Percentiles rank a stretch among this genome's conserved stretches.
Evolutionary conservation across 768 basidiomycete species (phyloP).

Genomic region (Leccinum olivaceopallidum): DNA sequence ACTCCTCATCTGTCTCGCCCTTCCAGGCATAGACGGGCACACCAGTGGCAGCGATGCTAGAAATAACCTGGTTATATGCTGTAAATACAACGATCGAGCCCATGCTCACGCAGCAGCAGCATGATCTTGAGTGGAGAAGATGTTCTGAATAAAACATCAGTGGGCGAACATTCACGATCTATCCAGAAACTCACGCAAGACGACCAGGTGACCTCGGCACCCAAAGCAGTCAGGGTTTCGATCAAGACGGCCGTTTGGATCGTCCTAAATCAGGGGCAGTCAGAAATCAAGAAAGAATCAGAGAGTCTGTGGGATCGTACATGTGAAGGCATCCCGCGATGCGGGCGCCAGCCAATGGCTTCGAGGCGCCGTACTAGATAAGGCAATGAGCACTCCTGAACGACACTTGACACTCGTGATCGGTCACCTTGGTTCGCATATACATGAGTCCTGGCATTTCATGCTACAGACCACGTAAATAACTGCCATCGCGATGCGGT

Average conservation of each 20-base stretch:
- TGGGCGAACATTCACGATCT: neutral
- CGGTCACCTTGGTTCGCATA: conserved; percentile 75
- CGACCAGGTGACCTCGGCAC: conserved; percentile 98
- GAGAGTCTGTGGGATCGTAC: conserved; percentile 42
- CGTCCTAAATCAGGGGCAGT: conserved; percentile 61
- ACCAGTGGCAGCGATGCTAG: conserved; percentile 93
- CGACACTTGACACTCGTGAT: conserved; percentile 3
- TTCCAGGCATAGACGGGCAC: conserved; percentile 99
- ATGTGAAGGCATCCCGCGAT: conserved; percentile 99
- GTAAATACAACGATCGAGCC: neutral
- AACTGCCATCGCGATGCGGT: conserved; percentile 12
- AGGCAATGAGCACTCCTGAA: conserved; percentile 12
- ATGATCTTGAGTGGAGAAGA: conserved; percentile 99
- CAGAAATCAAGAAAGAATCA: neutral
- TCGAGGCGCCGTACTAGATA: conserved; percentile 66
- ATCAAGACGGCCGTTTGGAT: conserved; percentile 99
- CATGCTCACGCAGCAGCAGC: conserved; percentile 88
- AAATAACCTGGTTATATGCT: conserved; percentile 3
- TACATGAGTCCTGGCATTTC: conserved; percentile 98
- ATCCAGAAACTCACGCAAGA: conserved; percentile 70
- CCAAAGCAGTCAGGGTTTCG: conserved; percentile 93
- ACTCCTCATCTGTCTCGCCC: conserved; percentile 99
- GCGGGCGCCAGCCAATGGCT: conserved; percentile 93
- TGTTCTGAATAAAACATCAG: conserved; percentile 61
- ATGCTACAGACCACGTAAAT: conserved; percentile 48